phyloP scores from a whole-genome alignment of 805 yeast genomes.

The Millerozyma miso region DNA sequence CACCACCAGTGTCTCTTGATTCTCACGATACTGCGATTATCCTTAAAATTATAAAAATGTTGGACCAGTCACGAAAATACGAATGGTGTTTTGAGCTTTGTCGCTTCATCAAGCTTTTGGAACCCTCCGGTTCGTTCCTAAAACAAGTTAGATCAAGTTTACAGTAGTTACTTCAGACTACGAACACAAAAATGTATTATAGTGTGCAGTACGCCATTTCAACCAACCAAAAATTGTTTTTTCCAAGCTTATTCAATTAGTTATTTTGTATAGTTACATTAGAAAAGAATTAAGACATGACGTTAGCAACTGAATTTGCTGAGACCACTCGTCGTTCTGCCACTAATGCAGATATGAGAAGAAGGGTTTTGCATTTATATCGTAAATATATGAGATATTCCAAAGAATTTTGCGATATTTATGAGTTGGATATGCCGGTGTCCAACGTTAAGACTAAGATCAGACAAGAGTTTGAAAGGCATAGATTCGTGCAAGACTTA shows the following conservation, averaged over 20 bases:
- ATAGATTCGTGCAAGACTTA: slow-evolving; percentile 66
- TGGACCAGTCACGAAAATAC: slow-evolving; percentile 39
- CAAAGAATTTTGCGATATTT: slow-evolving; percentile 56
- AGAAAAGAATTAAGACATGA: slow-evolving; percentile 28
- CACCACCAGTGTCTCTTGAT: slow-evolving; percentile 16
- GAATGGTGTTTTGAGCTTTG: slow-evolving; percentile 54
- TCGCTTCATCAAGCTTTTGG: slow-evolving; percentile 50
- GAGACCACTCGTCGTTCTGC: slow-evolving; percentile 70
- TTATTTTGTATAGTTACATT: not conserved
- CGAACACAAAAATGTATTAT: not conserved
- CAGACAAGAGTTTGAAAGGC: slow-evolving; percentile 86
- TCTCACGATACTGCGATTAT: slow-evolving; percentile 38
- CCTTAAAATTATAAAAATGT: slow-evolving; percentile 39
- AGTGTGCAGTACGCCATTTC: slow-evolving; percentile 1
- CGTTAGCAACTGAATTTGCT: slow-evolving; percentile 79
- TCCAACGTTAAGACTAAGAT: slow-evolving; percentile 76
- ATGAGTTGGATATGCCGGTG: slow-evolving; percentile 73
- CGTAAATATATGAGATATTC: slow-evolving; percentile 65
- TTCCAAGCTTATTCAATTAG: slow-evolving; percentile 6
- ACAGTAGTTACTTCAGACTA: slow-evolving; percentile 1
- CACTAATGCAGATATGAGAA: slow-evolving; percentile 55
- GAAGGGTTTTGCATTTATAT: slow-evolving; percentile 65
- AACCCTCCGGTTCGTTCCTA: slow-evolving; percentile 35
- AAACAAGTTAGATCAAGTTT: slow-evolving; percentile 3
- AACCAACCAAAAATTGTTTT: slow-evolving; percentile 22